Conservation (phyloP, 495 filamentous ascomycete species). For the Aspergillus cavernicola region DNA sequence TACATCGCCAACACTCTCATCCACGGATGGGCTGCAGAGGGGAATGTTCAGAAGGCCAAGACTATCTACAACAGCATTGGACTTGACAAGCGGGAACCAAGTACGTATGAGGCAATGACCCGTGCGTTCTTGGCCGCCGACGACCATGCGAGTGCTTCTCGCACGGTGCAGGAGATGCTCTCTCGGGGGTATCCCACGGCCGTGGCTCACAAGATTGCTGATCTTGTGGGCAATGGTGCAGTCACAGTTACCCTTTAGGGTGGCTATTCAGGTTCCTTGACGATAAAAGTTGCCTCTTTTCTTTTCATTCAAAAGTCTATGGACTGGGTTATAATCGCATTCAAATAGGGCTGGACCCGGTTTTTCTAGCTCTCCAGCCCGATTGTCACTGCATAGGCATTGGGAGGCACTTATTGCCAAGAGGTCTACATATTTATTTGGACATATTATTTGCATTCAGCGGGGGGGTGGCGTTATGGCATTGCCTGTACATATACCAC, state of each 20-base stretch:
- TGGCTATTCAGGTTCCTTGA: background rate
- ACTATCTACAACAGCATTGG: constrained; percentile 73
- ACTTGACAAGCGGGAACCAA: constrained; percentile 78
- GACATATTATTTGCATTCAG: constrained; percentile 33
- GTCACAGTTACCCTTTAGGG: constrained; percentile 27
- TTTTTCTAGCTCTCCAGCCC: constrained; percentile 28
- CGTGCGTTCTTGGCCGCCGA: constrained; percentile 83
- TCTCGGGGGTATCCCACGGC: constrained; percentile 85
- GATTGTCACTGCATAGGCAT: constrained; percentile 25
- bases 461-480: constrained; percentile 29
- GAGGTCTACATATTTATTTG: constrained; percentile 22
- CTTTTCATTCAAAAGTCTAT: constrained; percentile 15
- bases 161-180: constrained; percentile 85
- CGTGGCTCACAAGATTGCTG: constrained; percentile 85
- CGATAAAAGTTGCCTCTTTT: constrained; percentile 16
- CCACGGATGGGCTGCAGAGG: constrained; percentile 89
- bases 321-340: constrained; percentile 24
- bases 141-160: constrained; percentile 67
- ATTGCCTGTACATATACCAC: constrained; percentile 34
- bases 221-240: constrained; percentile 66
- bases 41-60: constrained; percentile 73
- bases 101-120: constrained; percentile 99
- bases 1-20: constrained; percentile 99
- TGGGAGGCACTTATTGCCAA: constrained; percentile 27
- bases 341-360: constrained; percentile 41